Percentiles rank a stretch among this genome's conserved stretches.
These are phyloP conservation scores for Flaveria ramosissima DNA, from an alignment of 129 eudicot species.

Conservation along the genomic window DNA sequence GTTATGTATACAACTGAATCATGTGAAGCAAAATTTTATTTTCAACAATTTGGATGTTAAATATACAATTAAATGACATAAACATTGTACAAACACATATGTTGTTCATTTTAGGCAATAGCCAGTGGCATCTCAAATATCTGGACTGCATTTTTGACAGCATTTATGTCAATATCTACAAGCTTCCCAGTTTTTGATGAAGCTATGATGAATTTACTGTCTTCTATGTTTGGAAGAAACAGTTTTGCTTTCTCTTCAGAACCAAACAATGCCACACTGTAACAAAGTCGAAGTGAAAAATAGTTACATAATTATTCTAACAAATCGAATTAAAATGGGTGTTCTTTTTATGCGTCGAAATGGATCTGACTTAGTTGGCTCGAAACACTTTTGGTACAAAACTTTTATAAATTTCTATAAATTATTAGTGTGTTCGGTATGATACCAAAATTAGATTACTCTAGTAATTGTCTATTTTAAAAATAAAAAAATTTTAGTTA, in stretches of 20 bases:
- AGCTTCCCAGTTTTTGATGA: constrained; percentile 77
- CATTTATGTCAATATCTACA: constrained; percentile 68
- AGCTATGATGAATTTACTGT: constrained; percentile 59
- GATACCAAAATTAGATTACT: not conserved
- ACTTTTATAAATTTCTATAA: not conserved
- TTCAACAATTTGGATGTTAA: constrained; percentile 13
- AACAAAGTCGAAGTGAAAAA: constrained; percentile 17
- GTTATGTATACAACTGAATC: constrained; percentile 19
- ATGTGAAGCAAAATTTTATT: constrained; percentile 16
- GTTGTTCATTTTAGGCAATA: constrained; percentile 41
- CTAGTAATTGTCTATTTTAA: not conserved
- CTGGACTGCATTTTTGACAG: constrained; percentile 61
- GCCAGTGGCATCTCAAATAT: constrained; percentile 69
- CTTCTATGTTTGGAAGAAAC: constrained; percentile 71
- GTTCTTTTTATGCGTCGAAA: not conserved
- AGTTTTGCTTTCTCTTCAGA: constrained; percentile 78
- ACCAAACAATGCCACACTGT: constrained; percentile 77
- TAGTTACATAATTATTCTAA: not conserved
- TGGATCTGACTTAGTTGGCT: not conserved
- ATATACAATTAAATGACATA: constrained; percentile 29
- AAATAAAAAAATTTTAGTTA: not conserved
- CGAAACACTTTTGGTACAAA: not conserved
- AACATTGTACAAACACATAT: not conserved
- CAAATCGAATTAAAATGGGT: not conserved
- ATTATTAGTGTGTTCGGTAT: not conserved